phyloP scores from a whole-genome alignment of 208 protist species.

The Leishmania major region DNA sequence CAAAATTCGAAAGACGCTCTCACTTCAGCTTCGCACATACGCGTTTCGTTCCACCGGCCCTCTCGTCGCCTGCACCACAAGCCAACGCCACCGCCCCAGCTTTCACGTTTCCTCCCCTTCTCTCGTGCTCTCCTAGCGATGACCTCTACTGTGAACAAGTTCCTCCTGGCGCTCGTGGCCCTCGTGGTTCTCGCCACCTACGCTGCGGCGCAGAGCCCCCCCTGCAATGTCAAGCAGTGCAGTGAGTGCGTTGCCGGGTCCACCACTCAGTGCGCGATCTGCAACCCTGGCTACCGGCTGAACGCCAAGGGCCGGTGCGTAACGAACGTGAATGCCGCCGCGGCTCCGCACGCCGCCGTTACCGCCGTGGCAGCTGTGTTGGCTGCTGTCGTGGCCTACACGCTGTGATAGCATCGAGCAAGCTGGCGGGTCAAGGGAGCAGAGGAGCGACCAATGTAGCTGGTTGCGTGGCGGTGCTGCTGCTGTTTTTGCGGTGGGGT shows the following conservation, averaged over 20 bases:
- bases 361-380: constrained; percentile 7
- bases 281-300: constrained; percentile 19
- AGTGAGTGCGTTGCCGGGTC: constrained; percentile 11
- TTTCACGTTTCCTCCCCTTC: not conserved
- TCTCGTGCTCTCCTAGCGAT: not conserved
- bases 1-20: not conserved
- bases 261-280: constrained; percentile 16
- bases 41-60: not conserved
- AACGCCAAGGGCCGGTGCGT: constrained; percentile 10
- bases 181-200: constrained; percentile 11
- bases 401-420: constrained; percentile 2
- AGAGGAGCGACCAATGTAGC: not conserved
- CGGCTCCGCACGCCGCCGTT: constrained; percentile 7
- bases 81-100: not conserved
- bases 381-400: constrained; percentile 16
- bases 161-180: constrained; percentile 20
- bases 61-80: not conserved
- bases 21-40: not conserved
- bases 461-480: not conserved
- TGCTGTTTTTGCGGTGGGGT: not conserved
- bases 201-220: constrained; percentile 12
- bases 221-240: constrained; percentile 12
- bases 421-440: not conserved
- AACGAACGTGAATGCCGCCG: constrained; percentile 2
- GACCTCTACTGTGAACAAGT: constrained; percentile 16